Evolutionary conservation across 176 grass and related monocot genomes (phyloP), one percentile per base, ranked within the genome.

Genomic region (Tillandsia fasciculata): DNA sequence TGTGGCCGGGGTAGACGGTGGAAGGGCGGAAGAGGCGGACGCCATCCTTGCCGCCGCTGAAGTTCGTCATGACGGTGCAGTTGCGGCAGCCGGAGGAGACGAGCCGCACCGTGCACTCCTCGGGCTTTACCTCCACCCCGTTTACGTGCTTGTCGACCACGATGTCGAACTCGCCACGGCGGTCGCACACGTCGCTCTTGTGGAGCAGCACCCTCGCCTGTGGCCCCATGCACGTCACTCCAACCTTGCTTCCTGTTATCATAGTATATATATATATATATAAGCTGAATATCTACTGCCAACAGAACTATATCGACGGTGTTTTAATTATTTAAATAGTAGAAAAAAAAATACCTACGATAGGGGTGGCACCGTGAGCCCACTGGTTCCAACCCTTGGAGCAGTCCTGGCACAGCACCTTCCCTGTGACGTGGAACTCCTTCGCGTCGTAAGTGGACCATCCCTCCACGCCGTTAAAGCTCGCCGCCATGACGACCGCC

Each of bases 331-430:
- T 12, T 15, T 17, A 66, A 76, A 29, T 12, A 1, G 11, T 8
- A 24, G 6, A 9, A 47, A 24, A 2, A 9, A 47, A 20, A 1
- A 26, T 76, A 93, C 94, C 77, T 3, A 49, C 13, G 48, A 99
- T 75, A 0, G 94, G 77, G 63, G 26, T 79, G 76, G 69, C 87
- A 80, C 77, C 88, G 72, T 90, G 53, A 53, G 72, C 72, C 63
- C 83, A 99, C 20, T 80, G 50, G 79, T 85, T 86, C 84, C 86
- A 99, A 67, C 69, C 88, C 77, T 87, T 76, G 69, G 81, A 76
- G 77, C 94, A 99, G 78, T 99, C 94, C 77, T 99, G 94, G 82
- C 94, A 93, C 77, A 82, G 53, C 51, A 92, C 89, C 1, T 66
- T 77, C 64, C 89, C 94, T 12, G 26, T 76, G 63, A 90, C 70